phyloP scores from a whole-genome alignment of 73 alveolate species.

The Paramecium primaurelia region DNA sequence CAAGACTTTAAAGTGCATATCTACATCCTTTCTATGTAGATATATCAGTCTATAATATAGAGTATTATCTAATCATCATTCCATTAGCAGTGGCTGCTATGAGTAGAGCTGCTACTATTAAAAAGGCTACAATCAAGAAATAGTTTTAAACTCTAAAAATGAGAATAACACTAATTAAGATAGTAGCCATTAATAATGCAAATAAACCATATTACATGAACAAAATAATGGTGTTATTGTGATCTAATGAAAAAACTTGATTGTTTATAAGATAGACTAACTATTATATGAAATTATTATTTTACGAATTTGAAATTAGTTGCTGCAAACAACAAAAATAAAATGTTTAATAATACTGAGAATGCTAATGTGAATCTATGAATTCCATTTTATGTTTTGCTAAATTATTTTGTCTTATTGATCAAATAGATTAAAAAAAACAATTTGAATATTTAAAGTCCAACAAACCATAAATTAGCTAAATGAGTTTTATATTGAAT shows the following conservation, averaged over 20 bases:
- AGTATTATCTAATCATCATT: neutral
- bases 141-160: neutral
- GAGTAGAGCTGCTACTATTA: neutral
- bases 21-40: neutral
- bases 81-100: conserved; percentile 17
- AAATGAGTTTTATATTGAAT: neutral
- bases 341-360: neutral
- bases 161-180: neutral
- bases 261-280: neutral
- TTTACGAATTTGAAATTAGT: neutral
- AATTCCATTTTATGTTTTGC: neutral
- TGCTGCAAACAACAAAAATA: neutral
- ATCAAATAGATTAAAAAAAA: neutral
- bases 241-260: neutral
- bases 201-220: neutral
- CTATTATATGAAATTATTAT: neutral
- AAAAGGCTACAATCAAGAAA: neutral
- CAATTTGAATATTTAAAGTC: neutral
- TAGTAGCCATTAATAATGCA: neutral
- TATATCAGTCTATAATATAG: neutral
- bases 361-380: neutral
- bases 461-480: neutral
- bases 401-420: neutral
- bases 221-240: neutral
- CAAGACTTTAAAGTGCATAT: neutral